Base-by-base conservation (phyloP, 345 rosid genomes). In the Sonneratia caseolaris region DNA sequence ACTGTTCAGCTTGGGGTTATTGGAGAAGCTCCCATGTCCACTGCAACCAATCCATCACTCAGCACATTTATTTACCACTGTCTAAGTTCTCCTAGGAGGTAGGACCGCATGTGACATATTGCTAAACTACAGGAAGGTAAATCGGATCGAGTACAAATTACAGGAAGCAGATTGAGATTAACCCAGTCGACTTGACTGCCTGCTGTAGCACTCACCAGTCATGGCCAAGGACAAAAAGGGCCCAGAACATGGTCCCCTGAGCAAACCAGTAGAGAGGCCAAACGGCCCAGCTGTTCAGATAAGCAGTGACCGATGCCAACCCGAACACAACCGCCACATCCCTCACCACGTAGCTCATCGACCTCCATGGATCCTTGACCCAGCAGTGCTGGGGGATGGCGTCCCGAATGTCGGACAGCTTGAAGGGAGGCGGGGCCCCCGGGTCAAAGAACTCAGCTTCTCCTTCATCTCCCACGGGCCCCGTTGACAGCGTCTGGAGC, bases 161-260 rank as follows among this genome's bases (percentile, higher is more conserved):
- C 59, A 53, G 68, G 22, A 22, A 8, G 42, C 27, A 9, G 62
- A 48, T 69, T 47, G 22, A 69, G 18, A 14, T 13, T n/a, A 48
- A 1, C 37, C 24, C 48, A 40, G 9, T 40, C 2, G 43, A 40
- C 43, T 40, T 40, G 43, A 27, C 43, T 8, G 43, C 43, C 43
- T 72, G 24, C 90, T 80, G 72, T 85, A 84, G 67, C 88, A 87
- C 64, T 53, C 82, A 93, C 98, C 98, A 91, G 75, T 93, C 98
- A 83, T 93, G 98, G 11, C 97, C 97, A 38, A 93, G 97, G 79
- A 93, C 98, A 78, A 93, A 93, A 71, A 93, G 85, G 73, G 93
- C 98, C 98, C 98, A 93, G 66, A 91, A 93, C 97, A 93, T 93
- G 48, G 98, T 93, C 56, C 97, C 98, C 73, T 93, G 98, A 74